These are phyloP conservation scores for Botrytis elliptica DNA, from an alignment of 2,329 filamentous ascomycete genomes.

Conservation along the genomic window DNA sequence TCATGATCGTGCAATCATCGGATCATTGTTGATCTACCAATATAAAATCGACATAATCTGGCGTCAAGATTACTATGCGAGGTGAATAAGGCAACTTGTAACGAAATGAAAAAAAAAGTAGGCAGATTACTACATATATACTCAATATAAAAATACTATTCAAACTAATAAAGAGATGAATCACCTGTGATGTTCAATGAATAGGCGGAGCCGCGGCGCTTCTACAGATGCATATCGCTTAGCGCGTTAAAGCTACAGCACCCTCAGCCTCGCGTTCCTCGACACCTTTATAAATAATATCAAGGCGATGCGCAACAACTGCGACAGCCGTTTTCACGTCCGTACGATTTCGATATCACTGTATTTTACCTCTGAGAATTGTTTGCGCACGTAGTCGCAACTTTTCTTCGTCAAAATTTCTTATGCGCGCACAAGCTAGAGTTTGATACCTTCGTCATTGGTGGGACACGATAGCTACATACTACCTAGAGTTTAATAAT, in stretches of 20 bases:
- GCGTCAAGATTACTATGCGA: too few relatives aligned
- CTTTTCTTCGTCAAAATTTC: background rate
- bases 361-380: background rate
- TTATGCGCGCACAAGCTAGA: slow-evolving; percentile 4
- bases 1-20: too few relatives aligned
- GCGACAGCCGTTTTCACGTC: background rate
- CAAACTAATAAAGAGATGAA: too few relatives aligned
- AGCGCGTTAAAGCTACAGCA: slow-evolving; percentile 8
- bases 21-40: too few relatives aligned
- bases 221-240: background rate
- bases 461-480: slow-evolving; percentile 14
- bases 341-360: background rate
- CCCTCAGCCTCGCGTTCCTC: slow-evolving; percentile 12
- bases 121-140: too few relatives aligned
- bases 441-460: slow-evolving; percentile 6
- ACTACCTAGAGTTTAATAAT: slow-evolving; percentile 5
- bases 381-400: background rate
- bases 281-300: background rate
- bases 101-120: too few relatives aligned
- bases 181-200: background rate
- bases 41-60: too few relatives aligned
- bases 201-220: background rate
- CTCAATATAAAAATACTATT: too few relatives aligned
- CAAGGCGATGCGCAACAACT: background rate
- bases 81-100: too few relatives aligned